These are phyloP conservation scores for Colletotrichum sp. DNA, from an alignment of 2,329 filamentous ascomycete genomes.

Conservation along the genomic window DNA sequence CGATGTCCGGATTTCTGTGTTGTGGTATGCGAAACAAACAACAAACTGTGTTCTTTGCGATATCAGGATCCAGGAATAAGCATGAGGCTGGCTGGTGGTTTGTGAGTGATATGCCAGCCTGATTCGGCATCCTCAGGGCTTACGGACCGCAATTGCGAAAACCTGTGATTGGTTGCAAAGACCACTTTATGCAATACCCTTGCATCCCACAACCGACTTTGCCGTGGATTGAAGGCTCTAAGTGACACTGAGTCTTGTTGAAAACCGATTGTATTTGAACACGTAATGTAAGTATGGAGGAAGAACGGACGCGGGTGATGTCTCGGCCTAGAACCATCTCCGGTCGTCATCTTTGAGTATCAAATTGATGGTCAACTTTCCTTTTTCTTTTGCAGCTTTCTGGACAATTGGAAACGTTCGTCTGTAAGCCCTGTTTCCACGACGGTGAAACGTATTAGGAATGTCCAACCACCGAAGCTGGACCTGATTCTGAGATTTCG, in stretches of 20 bases:
- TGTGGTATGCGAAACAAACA: too few species aligned
- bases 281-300: too few species aligned
- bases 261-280: neutral
- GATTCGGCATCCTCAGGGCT: neutral
- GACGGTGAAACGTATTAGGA: fast-evolving
- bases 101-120: neutral
- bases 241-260: neutral
- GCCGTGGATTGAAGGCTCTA: fast-evolving
- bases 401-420: neutral
- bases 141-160: neutral
- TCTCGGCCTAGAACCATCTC: too few species aligned
- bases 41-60: too few species aligned
- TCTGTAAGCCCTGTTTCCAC: neutral
- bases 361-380: too few species aligned
- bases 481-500: neutral
- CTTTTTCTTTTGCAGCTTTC: too few species aligned
- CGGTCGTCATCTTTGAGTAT: too few species aligned
- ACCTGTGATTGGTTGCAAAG: neutral
- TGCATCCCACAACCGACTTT: neutral
- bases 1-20: too few species aligned
- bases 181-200: neutral
- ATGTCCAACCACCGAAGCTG: neutral
- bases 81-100: neutral
- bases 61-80: neutral
- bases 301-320: too few species aligned